Evolutionary conservation across 257 asterid species (phyloP).

Genomic region (Penstemon eatonii): DNA sequence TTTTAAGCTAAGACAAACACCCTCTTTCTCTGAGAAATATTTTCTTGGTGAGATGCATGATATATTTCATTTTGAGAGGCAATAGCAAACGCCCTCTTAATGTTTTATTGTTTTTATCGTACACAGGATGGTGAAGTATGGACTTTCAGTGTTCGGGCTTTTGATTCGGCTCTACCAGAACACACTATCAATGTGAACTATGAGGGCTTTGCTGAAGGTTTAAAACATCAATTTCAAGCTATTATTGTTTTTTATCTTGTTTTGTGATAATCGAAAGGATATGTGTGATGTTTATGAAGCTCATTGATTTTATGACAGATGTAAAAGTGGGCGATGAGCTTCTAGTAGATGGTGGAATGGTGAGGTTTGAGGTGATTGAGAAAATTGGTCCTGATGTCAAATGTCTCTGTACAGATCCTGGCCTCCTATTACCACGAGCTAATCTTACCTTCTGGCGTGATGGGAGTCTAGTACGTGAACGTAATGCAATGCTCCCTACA

Average conservation of each 20-base stretch:
- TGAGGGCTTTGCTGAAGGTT: slow-evolving; percentile 98
- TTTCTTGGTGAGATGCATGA: slow-evolving; percentile 7
- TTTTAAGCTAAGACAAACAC: background rate
- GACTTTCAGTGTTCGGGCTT: slow-evolving; percentile 95
- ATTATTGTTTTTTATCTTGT: slow-evolving; percentile 13
- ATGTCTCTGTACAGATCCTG: slow-evolving; percentile 94
- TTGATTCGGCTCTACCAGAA: slow-evolving; percentile 73
- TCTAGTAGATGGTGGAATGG: slow-evolving; percentile 99
- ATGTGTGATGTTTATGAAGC: slow-evolving; percentile 18
- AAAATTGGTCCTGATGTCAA: slow-evolving; percentile 98
- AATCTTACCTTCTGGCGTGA: slow-evolving; percentile 96
- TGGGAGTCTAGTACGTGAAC: slow-evolving; percentile 93
- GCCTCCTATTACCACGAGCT: slow-evolving; percentile 93
- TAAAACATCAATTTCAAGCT: slow-evolving; percentile 11
- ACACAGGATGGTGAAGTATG: slow-evolving; percentile 94
- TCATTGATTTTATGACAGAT: slow-evolving; percentile 49
- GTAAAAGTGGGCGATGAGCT: slow-evolving; percentile 89
- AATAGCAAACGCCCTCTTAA: background rate
- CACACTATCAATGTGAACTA: slow-evolving; percentile 80
- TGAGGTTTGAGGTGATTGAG: slow-evolving; percentile 94
- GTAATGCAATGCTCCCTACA: slow-evolving; percentile 98
- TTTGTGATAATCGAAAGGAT: slow-evolving; percentile 14
- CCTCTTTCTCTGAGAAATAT: background rate
- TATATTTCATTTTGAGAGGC: background rate
- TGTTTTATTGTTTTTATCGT: slow-evolving; percentile 21